Conservation (phyloP, 768 basidiomycete genomes). For the Crassisporium funariophilum region DNA sequence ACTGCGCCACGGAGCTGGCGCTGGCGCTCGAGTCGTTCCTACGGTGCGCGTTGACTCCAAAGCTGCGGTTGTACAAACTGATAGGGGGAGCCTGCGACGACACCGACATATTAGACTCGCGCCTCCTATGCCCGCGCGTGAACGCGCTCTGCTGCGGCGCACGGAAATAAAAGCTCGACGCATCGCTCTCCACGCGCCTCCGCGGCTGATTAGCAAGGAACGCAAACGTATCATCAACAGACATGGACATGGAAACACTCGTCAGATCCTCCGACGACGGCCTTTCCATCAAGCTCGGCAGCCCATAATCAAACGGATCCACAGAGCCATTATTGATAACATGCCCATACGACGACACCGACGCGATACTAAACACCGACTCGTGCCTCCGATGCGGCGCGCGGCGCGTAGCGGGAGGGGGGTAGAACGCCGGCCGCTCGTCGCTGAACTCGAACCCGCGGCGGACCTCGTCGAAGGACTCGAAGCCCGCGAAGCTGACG, state of each 20-base stretch:
- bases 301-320: conserved; percentile 78
- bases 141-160: conserved; percentile 37
- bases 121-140: conserved; percentile 55
- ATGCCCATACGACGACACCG: conserved; percentile 76
- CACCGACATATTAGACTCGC: conserved; percentile 63
- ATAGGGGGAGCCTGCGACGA: conserved; percentile 63
- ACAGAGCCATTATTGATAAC: conserved; percentile 60
- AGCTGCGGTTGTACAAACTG: conserved; percentile 73
- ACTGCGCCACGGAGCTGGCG: conserved; percentile 56
- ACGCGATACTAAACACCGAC: conserved; percentile 73
- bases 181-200: conserved; percentile 72
- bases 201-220: conserved; percentile 47
- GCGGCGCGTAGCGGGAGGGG: conserved; percentile 44
- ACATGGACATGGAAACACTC: conserved; percentile 49
- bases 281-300: conserved; percentile 53
- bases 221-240: conserved; percentile 75
- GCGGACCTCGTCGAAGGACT: conserved; percentile 78
- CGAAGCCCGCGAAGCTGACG: conserved; percentile 70
- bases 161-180: conserved; percentile 77
- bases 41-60: conserved; percentile 46
- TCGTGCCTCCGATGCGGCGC: conserved; percentile 50
- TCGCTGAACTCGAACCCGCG: conserved; percentile 75
- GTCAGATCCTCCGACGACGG: conserved; percentile 64
- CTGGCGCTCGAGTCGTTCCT: conserved; percentile 63
- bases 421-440: conserved; percentile 67